A percentile compares a stretch with the other conserved stretches of the same genome.
Conservation (phyloP, 73 alveolate species). For the Paramecium primaurelia region DNA sequence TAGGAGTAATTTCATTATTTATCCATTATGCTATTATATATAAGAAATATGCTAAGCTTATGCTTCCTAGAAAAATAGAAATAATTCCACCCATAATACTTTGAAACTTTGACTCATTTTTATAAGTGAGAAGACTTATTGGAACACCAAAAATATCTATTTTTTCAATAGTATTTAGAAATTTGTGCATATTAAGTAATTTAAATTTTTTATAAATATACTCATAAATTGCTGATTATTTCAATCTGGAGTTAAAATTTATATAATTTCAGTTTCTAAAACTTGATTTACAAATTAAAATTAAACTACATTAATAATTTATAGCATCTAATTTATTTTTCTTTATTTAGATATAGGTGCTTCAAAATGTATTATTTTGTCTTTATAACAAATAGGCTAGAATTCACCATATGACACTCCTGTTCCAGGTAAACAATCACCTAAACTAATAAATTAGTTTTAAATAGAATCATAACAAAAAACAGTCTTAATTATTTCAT, state of each 20-base stretch:
- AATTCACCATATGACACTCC: constrained; percentile 22
- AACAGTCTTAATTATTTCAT: not conserved
- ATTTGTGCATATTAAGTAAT: not conserved
- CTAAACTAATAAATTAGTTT: not conserved
- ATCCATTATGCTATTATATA: not conserved
- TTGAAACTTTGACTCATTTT: not conserved
- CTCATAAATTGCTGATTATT: not conserved
- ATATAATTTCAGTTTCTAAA: not conserved
- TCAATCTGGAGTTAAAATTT: constrained; percentile 15
- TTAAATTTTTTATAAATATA: not conserved
- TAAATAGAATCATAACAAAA: not conserved
- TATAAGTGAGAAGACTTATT: not conserved
- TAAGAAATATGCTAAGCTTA: not conserved
- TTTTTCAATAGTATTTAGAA: not conserved
- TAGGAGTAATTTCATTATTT: not conserved
- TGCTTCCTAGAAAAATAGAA: not conserved
- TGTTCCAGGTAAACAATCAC: constrained; percentile 15
- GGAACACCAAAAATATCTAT: not conserved
- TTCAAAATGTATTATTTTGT: not conserved
- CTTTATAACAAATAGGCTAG: not conserved
- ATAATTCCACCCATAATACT: not conserved
- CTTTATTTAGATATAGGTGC: not conserved
- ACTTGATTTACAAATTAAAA: not conserved
- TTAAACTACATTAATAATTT: not conserved
- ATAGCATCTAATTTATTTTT: not conserved